Conservation (phyloP, 2,329 filamentous ascomycete genomes). For the Fonsecaea erecta region DNA sequence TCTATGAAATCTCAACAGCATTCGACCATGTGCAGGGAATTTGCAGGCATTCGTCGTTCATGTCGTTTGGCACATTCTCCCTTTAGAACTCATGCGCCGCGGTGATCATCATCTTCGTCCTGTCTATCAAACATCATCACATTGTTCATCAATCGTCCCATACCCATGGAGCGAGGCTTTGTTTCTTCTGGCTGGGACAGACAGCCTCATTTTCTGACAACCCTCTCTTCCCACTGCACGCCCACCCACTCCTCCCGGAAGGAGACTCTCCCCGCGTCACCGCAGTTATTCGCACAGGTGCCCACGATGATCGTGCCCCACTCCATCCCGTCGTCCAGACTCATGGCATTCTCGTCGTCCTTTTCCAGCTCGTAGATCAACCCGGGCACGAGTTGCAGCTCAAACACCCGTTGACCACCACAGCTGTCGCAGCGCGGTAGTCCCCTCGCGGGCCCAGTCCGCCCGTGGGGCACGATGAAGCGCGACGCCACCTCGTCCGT, state of each 20-base stretch:
- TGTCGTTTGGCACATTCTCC: no score
- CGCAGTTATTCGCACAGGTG: slow-evolving; percentile 82
- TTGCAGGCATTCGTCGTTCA: neutral
- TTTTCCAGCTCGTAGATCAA: slow-evolving; percentile 86
- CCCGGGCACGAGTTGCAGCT: slow-evolving; percentile 89
- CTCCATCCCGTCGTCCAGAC: slow-evolving; percentile 82
- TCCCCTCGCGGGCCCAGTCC: slow-evolving; percentile 39
- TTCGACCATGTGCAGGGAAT: neutral
- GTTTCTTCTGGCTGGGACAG: neutral
- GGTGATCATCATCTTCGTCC: neutral
- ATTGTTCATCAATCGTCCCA: neutral
- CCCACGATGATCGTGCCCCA: slow-evolving; percentile 93
- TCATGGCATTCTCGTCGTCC: slow-evolving; percentile 57
- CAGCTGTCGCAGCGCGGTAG: slow-evolving; percentile 81
- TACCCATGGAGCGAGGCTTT: neutral
- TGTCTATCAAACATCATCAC: neutral
- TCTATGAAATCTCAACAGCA: neutral
- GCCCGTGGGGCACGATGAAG: slow-evolving; percentile 48
- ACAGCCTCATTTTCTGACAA: slow-evolving; percentile 33
- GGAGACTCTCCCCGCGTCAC: slow-evolving; percentile 66
- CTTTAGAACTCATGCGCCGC: neutral
- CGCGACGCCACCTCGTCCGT: slow-evolving; percentile 73
- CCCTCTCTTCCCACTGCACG: slow-evolving; percentile 90
- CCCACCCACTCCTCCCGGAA: slow-evolving; percentile 97
- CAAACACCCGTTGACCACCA: slow-evolving; percentile 76